A percentile compares a stretch with the other conserved stretches of the same genome.
phyloP scores from a whole-genome alignment of 2,329 filamentous ascomycete genomes.

The Ilyonectria sp. region DNA sequence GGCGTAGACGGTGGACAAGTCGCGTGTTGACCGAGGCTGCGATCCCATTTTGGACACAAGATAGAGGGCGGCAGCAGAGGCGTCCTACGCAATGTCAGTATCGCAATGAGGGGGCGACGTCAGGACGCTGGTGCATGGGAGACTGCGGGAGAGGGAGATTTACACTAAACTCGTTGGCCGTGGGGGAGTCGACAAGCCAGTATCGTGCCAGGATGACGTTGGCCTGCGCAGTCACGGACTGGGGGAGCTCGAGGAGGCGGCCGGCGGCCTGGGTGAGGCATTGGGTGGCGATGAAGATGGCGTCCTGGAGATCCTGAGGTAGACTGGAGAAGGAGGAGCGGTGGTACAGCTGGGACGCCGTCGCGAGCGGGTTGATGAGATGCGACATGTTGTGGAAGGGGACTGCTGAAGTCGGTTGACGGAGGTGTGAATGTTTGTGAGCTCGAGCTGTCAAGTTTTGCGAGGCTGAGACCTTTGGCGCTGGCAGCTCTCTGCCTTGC shows the following conservation, averaged over 20 bases:
- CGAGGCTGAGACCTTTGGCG: slow-evolving; percentile 36
- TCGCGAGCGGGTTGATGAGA: slow-evolving; percentile 80
- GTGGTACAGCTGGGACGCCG: slow-evolving; percentile 77
- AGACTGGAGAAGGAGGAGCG: slow-evolving; percentile 70
- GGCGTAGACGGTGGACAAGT: slow-evolving; percentile 86
- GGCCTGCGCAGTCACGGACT: slow-evolving; percentile 88
- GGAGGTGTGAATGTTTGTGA: slow-evolving; percentile 16
- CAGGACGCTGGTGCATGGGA: not conserved
- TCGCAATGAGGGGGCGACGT: not conserved
- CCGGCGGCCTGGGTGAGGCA: slow-evolving; percentile 84
- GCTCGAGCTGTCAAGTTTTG: slow-evolving; percentile 37
- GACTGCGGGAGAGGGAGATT: not conserved
- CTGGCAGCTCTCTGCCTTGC: not conserved
- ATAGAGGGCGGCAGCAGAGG: slow-evolving; percentile 86
- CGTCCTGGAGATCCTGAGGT: slow-evolving; percentile 79
- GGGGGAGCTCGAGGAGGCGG: slow-evolving; percentile 85
- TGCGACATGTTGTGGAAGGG: slow-evolving; percentile 63
- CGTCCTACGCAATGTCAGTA: slow-evolving; percentile 68
- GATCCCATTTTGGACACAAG: slow-evolving; percentile 87
- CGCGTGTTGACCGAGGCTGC: slow-evolving; percentile 81
- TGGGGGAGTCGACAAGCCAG: slow-evolving; percentile 75
- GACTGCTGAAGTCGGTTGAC: not conserved
- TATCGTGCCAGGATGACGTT: slow-evolving; percentile 87
- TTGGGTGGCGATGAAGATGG: slow-evolving; percentile 79
- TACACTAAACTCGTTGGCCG: slow-evolving; percentile 72